Evolutionary conservation across 2,329 filamentous ascomycete genomes (phyloP).

Genomic region (Paramyrothecium sp.): DNA sequence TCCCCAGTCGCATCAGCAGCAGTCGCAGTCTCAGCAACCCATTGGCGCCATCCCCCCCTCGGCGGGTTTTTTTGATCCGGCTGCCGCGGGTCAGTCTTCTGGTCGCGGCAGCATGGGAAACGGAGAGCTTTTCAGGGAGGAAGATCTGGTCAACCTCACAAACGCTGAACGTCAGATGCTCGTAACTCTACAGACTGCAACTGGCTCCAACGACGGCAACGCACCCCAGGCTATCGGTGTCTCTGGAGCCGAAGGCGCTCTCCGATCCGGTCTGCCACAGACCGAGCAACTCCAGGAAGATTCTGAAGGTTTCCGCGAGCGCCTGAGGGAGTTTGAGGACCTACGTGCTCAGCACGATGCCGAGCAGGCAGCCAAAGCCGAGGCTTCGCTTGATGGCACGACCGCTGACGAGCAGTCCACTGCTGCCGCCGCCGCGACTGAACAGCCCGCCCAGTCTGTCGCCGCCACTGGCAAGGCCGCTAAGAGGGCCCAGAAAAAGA

Average conservation of each 20-base stretch:
- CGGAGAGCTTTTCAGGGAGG: conserved; percentile 61
- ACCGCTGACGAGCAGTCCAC: neutral
- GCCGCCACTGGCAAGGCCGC: conserved; percentile 19
- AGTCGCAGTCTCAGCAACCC: conserved; percentile 42
- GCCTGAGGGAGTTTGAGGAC: conserved; percentile 81
- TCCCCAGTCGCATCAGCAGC: conserved; percentile 29
- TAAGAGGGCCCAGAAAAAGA: conserved; percentile 30
- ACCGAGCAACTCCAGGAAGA: conserved; percentile 53
- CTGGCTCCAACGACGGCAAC: conserved; percentile 13
- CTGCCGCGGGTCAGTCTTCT: conserved; percentile 27
- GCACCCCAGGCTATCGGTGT: conserved; percentile 37
- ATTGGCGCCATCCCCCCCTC: conserved; percentile 59
- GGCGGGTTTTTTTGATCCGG: conserved; percentile 69
- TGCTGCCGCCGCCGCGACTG: neutral
- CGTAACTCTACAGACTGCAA: conserved; percentile 29
- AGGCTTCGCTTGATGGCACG: conserved; percentile 32
- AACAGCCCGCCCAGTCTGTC: conserved; percentile 9
- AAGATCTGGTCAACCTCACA: conserved; percentile 69
- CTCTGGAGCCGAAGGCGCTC: conserved; percentile 26
- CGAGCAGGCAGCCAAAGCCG: conserved; percentile 36
- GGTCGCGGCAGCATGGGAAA: conserved; percentile 26
- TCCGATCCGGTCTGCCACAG: conserved; percentile 47
- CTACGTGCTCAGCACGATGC: conserved; percentile 72
- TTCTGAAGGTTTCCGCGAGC: conserved; percentile 61
- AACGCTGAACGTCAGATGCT: conserved; percentile 53